These are phyloP conservation scores for Colletotrichum paranaense DNA, from an alignment of 2,329 filamentous ascomycete species.

Conservation along the genomic window DNA sequence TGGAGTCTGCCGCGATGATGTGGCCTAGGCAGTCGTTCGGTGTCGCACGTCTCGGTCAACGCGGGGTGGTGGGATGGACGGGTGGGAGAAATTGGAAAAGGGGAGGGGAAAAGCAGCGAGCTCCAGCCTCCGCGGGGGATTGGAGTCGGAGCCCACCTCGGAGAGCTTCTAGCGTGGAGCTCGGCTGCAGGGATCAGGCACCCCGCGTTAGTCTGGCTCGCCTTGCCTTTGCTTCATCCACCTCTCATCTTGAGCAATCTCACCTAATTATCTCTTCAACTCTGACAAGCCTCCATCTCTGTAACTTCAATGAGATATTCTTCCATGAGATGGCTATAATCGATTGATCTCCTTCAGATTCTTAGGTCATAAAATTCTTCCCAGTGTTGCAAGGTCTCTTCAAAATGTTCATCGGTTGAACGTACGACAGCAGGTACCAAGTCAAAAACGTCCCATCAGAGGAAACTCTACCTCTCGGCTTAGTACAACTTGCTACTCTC, in stretches of 20 bases:
- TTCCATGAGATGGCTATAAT: too few species aligned
- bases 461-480: background rate
- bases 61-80: conserved; percentile 9
- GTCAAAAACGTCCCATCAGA: background rate
- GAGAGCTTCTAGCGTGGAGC: background rate
- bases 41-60: conserved; percentile 30
- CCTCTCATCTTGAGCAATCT: background rate
- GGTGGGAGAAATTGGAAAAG: background rate
- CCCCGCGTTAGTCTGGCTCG: conserved; percentile 6
- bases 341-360: background rate
- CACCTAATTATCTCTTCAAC: background rate
- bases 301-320: background rate
- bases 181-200: conserved; percentile 1
- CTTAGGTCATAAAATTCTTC: background rate
- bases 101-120: background rate
- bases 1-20: conserved; percentile 34
- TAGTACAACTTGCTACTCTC: background rate
- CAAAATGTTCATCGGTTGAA: background rate
- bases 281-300: background rate
- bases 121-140: background rate
- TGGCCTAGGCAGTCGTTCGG: conserved; percentile 33
- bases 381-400: background rate
- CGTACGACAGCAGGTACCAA: background rate
- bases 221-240: background rate
- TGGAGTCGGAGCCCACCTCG: background rate